phyloP scores from a whole-genome alignment of 2,329 filamentous ascomycete genomes.

The Ophiobolus disseminans region DNA sequence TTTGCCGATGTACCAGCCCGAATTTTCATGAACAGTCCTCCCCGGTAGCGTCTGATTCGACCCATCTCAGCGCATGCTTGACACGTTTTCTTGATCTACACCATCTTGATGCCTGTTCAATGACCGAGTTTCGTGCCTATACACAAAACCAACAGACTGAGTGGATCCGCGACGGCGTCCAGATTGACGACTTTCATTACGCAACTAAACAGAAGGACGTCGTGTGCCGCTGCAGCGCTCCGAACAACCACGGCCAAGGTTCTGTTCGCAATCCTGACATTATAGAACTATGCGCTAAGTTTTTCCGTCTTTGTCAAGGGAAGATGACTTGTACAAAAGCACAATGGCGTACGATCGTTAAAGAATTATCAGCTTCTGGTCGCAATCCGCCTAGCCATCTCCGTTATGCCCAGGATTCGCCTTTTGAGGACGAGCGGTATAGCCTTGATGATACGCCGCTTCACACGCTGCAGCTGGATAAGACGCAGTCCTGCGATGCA shows the following conservation, averaged over 20 bases:
- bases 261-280: conserved; percentile 17
- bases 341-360: conserved; percentile 16
- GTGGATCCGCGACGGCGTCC: conserved; percentile 10
- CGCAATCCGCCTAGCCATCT: no score
- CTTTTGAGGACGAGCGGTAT: no score
- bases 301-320: conserved; percentile 9
- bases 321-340: conserved; percentile 9
- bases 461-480: no score
- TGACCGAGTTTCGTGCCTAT: conserved; percentile 3
- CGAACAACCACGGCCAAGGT: neutral
- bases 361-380: neutral
- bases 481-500: no score
- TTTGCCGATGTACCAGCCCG: conserved; percentile 11
- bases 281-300: conserved; percentile 20
- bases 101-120: conserved; percentile 4
- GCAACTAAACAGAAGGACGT: conserved; percentile 9
- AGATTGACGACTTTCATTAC: conserved; percentile 22
- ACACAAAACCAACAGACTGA: neutral
- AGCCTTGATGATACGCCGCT: no score
- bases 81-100: conserved; percentile 18
- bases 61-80: conserved; percentile 8
- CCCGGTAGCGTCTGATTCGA: conserved; percentile 6
- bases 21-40: conserved; percentile 1
- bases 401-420: no score
- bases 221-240: conserved; percentile 23